phyloP scores from a whole-genome alignment of 2,329 filamentous ascomycete species.

The Arthrobotrys sinensis region DNA sequence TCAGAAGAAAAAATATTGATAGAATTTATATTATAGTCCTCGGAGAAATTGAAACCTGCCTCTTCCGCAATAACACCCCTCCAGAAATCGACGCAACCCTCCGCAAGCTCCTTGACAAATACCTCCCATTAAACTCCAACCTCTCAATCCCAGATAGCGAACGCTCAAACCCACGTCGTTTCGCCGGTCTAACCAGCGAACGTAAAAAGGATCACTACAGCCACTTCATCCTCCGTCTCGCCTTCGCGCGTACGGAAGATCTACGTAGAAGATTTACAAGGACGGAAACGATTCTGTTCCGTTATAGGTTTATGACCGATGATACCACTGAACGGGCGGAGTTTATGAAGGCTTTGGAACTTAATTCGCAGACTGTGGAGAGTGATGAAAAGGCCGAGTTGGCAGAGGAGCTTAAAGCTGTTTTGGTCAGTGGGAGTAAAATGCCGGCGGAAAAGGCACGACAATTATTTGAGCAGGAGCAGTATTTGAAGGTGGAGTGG shows the following conservation, averaged over 20 bases:
- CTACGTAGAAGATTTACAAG: slow-evolving; percentile 87
- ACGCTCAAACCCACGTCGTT: slow-evolving; percentile 65
- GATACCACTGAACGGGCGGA: slow-evolving; percentile 79
- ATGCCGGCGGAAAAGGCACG: slow-evolving; percentile 64
- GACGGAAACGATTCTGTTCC: slow-evolving; percentile 90
- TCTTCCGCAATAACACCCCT: slow-evolving; percentile 90
- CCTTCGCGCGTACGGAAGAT: slow-evolving; percentile 92
- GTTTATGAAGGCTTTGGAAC: slow-evolving; percentile 82
- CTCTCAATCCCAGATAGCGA: slow-evolving; percentile 74
- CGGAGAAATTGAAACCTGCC: slow-evolving; percentile 91
- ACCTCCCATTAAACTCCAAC: slow-evolving; percentile 84
- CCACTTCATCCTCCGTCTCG: slow-evolving; percentile 94
- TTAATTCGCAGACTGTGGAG: slow-evolving; percentile 87
- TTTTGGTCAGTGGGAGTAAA: slow-evolving; percentile 66
- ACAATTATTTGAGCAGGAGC: slow-evolving; percentile 78
- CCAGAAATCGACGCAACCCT: slow-evolving; percentile 87
- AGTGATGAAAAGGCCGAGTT: slow-evolving; percentile 84
- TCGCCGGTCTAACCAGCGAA: slow-evolving; percentile 70
- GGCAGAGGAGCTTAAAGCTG: slow-evolving; percentile 65
- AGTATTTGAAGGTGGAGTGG: slow-evolving; percentile 98
- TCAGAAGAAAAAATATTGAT: slow-evolving; percentile 23
- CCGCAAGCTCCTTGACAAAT: slow-evolving; percentile 87
- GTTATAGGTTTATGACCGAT: slow-evolving; percentile 83
- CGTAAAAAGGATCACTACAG: slow-evolving; percentile 97
- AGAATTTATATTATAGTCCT: slow-evolving; percentile 74